Conservation (phyloP, 2,329 filamentous ascomycete species). For the Sporothrix humicola region DNA sequence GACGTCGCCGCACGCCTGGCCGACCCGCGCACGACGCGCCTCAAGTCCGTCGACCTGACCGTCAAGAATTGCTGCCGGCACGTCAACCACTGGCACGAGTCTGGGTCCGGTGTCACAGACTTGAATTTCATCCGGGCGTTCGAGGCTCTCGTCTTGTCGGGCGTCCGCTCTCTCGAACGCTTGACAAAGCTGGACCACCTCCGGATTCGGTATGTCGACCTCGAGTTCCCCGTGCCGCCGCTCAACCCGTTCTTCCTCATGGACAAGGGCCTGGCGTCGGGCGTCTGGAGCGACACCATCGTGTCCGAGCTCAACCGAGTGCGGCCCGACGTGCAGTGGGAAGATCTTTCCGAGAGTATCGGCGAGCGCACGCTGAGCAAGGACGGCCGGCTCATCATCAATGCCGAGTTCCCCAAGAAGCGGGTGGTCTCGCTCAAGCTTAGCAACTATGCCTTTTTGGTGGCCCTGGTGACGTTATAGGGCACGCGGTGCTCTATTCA, state of each 20-base stretch:
- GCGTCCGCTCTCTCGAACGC: conserved; percentile 63
- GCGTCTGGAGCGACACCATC: conserved; percentile 74
- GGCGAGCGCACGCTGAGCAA: conserved; percentile 64
- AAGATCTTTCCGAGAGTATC: conserved; percentile 68
- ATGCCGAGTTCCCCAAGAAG: conserved; percentile 59
- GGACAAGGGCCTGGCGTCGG: conserved; percentile 63
- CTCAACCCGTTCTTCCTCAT: conserved; percentile 76
- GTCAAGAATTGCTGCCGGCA: conserved; percentile 76
- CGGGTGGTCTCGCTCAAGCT: conserved; percentile 63
- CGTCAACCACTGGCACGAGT: conserved; percentile 61
- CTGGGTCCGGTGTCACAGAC: conserved; percentile 72
- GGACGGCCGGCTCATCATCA: conserved; percentile 63
- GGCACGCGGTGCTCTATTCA: conserved; percentile 39
- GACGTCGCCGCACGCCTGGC: conserved; percentile 59
- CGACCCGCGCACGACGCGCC: conserved; percentile 55
- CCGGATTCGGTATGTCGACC: conserved; percentile 75
- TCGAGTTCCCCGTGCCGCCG: conserved; percentile 72
- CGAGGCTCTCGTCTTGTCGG: conserved; percentile 69
- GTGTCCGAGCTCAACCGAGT: conserved; percentile 63
- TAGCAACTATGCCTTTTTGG: conserved; percentile 61
- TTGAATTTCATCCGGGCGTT: conserved; percentile 74
- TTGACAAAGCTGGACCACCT: conserved; percentile 67
- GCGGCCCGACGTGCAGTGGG: conserved; percentile 64
- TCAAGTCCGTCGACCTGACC: conserved; percentile 72
- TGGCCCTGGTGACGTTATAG: conserved; percentile 39